Conservation (phyloP, 2,329 filamentous ascomycete species). For the Fusarium fujikuroi region DNA sequence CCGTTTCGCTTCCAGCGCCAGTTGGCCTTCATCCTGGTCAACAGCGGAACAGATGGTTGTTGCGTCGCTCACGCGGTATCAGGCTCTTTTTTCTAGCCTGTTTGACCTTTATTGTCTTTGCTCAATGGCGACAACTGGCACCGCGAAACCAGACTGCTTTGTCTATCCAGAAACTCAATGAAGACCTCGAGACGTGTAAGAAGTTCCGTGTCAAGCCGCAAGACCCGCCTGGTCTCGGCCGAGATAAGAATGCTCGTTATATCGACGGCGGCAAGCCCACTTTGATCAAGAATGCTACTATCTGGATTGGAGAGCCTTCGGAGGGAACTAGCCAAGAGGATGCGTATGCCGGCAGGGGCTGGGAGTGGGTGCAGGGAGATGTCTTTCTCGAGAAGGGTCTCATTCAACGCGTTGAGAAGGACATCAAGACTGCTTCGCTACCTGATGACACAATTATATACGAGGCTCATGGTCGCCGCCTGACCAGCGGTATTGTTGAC, state of each 20-base stretch:
- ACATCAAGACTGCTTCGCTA: conserved; percentile 56
- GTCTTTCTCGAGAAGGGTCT: conserved; percentile 70
- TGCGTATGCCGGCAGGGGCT: conserved; percentile 68
- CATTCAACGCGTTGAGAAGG: conserved; percentile 62
- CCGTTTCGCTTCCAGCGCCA: conserved; percentile 44
- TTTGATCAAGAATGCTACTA: conserved; percentile 72
- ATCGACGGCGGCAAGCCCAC: conserved; percentile 68
- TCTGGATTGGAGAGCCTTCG: conserved; percentile 72
- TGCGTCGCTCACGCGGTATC: conserved; percentile 58
- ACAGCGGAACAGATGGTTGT: conserved; percentile 40
- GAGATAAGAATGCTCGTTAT: conserved; percentile 70
- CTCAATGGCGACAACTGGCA: conserved; percentile 58
- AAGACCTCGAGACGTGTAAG: conserved; percentile 66
- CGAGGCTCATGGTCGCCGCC: conserved; percentile 67
- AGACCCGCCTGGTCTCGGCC: conserved; percentile 65
- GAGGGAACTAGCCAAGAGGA: conserved; percentile 62
- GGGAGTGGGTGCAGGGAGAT: conserved; percentile 68
- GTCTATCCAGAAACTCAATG: conserved; percentile 63
- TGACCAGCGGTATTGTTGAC: conserved; percentile 76
- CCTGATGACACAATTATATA: conserved; percentile 62
- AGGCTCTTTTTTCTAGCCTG: conserved; percentile 58
- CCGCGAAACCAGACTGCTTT: conserved; percentile 51
- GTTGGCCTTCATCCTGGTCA: conserved; percentile 13
- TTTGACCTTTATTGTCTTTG: conserved; percentile 62
- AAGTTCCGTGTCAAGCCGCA: conserved; percentile 64